Base-by-base conservation (phyloP, 768 basidiomycete genomes). In the Lyophyllum decastes region DNA sequence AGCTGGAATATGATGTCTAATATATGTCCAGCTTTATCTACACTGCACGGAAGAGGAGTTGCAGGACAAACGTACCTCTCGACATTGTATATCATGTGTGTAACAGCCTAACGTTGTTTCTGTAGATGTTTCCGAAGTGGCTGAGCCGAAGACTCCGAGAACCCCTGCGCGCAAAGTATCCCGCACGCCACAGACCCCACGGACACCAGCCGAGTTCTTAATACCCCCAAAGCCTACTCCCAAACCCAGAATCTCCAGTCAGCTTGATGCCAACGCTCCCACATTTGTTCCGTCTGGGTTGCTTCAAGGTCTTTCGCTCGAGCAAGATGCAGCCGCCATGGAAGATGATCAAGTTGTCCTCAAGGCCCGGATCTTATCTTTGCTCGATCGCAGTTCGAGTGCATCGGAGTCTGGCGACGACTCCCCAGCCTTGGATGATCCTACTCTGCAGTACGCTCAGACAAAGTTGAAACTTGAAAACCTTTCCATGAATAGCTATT, bases 1-100 rank as follows among this genome's bases (percentile, higher is more conserved):
- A 16, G 14, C 33, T 9, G 12, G 30, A 30, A 27, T 21, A 9
- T 46, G 30, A n/a, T 57, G 48, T 38, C 55, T 57, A 34, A 56
- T 46, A 14, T 26, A 41, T 22, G 38, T 49, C 7, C 56, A 94
- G 93, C 77, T 94, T 34, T 84, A 81, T 68, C 62, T 87, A 6
- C 81, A 87, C 69, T 89, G 85, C 66, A 66, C 82, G 10, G 81
- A 85, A 55, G 80, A 82, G 43, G 89, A 90, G 60, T 72, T 90
- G 2, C 72, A 72, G 47, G 74, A 72, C 6, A 69, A 72, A 64
- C 68, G 81, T 80, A 64, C 25, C 49, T 69, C 60, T 4, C 19
- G 38, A 17, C 19, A 21, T 48, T 21, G 2, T 43, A 17, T 2
- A 2, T 3, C 22, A 48, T 19, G 26, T 17, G 2, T n/a, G 26